Base-by-base conservation (phyloP, 202 grass and related monocot species). In the Bolboschoenoplectus hybrid region DNA sequence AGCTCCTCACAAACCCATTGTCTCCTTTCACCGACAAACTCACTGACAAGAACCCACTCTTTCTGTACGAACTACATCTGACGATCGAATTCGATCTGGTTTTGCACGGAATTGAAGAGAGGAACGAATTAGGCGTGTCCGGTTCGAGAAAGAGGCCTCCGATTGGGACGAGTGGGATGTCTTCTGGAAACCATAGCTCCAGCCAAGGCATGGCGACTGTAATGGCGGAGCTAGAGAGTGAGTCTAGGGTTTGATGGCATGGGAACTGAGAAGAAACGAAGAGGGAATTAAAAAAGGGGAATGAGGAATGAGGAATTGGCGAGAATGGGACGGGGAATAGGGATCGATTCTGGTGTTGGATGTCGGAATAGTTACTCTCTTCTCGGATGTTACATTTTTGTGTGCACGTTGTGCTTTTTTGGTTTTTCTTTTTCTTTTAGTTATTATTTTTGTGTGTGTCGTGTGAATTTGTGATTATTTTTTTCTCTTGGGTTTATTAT, bases 141-240 rank as follows among this genome's bases (percentile, higher is more conserved):
- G 84, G 82, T 36, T 94, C 92, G 64, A 97, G 90, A 88, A 94
- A 97, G 79, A 97, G 90, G 73, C 94, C 94, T 75, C 86, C 86
- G 7, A 53, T 51, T n/a, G 58, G 56, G 80, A 88, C 51, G 38
- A 64, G 62, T 46, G 66, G 20, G 66, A 80, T 51, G 3, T 88
- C 86, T 40, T 84, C 86, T 17, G 90, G 93, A 84, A 92, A 90
- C 89, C 91, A 93, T 82, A 96, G 61, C 90, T 96, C 93, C 82
- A 92, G 80, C 86, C 85, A 92, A 69, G 91, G 41, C 97, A 98
- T 98, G 87, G 91, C 86, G 60, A 78, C 60, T 17, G 61, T 9
- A 75, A 85, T 52, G 49, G 32, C 4, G 55, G 45, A 84, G 63
- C 13, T 34, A 46, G n/a, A 44, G 36, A 36, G 49, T 56, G 51